phyloP scores from a whole-genome alignment of 352 stramenopile genomes.

The Pythium sp. region DNA sequence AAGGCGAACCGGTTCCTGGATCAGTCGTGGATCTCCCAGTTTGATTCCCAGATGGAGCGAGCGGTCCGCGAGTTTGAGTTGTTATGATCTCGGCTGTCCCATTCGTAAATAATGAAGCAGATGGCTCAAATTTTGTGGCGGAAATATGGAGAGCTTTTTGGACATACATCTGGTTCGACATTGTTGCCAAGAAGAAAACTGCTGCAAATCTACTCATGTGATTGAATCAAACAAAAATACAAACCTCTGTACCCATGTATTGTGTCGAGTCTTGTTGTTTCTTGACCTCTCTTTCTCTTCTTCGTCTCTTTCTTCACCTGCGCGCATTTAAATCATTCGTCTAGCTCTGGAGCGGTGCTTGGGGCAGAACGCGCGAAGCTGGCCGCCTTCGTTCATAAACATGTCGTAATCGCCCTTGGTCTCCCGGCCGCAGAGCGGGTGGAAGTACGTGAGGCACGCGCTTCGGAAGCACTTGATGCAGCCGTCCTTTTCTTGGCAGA shows the following conservation, averaged over 20 bases:
- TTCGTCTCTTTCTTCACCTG: not conserved
- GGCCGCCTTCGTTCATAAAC: slow-evolving; percentile 88
- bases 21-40: slow-evolving; percentile 74
- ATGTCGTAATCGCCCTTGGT: slow-evolving; percentile 81
- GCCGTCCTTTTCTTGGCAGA: slow-evolving; percentile 67
- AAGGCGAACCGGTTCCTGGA: slow-evolving; percentile 79
- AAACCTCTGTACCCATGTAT: slow-evolving; percentile 16
- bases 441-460: slow-evolving; percentile 68
- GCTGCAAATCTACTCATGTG: not conserved
- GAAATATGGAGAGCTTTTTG: not conserved
- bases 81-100: slow-evolving; percentile 26
- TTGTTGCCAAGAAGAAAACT: not conserved
- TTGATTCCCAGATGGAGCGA: slow-evolving; percentile 77
- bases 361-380: slow-evolving; percentile 78
- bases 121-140: not conserved
- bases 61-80: slow-evolving; percentile 69
- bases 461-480: slow-evolving; percentile 86
- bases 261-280: not conserved
- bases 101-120: not conserved
- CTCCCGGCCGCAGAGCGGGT: slow-evolving; percentile 82
- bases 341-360: slow-evolving; percentile 63
- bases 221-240: slow-evolving; percentile 10
- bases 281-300: not conserved
- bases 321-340: slow-evolving; percentile 18
- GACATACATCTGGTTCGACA: not conserved